Base-by-base conservation (phyloP, 75 land plant species). In the Cupressus sempervirens region DNA sequence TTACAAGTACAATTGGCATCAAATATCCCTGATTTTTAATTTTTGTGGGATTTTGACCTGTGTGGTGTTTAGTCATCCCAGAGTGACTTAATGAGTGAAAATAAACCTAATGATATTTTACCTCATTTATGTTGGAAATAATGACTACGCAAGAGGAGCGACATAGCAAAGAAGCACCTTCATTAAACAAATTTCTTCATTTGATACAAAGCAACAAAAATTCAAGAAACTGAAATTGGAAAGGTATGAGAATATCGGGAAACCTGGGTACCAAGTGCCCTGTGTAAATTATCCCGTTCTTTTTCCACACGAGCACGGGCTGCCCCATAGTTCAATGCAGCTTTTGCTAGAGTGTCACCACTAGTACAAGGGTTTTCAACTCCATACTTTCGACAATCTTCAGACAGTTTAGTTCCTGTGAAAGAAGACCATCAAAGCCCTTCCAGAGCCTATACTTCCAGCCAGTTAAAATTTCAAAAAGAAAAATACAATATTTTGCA, bases 361-460 rank as follows among this genome's bases (percentile, higher is more conserved):
- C 89, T 92, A 0, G 95, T 94, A 86, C 94, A 92, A 16, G 96
- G 91, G 83, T 91, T 94, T 82, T 96, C 96, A 73, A 76, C 82
- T 73, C 94, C 95, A 90, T 96, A 94, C 84, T 94, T 94, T 86
- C 91, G 84, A 87, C 96, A 91, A 86, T 96, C 96, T 82, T 96
- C 98, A 0, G 92, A 92, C 56, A 96, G 87, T 84, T 92, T 96
- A 53, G 82, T 93, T 52, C 95, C 95, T 94, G 73, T 50, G 14
- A 26, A 41, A 62, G 56, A 9, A 53, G 30, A 20, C 13, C 48
- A 23, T 12, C 52, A 45, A 79, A 79, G 46, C 29, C n/a, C 81
- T 79, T 45, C 13, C 45, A 45, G 40, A 38, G 12, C 45, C 52
- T 45, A 45, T 79, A 23, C 9, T 79, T 79, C 81, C 81, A 79